phyloP scores from a whole-genome alignment of 2,329 filamentous ascomycete genomes.

The Stenocarpella maydis region DNA sequence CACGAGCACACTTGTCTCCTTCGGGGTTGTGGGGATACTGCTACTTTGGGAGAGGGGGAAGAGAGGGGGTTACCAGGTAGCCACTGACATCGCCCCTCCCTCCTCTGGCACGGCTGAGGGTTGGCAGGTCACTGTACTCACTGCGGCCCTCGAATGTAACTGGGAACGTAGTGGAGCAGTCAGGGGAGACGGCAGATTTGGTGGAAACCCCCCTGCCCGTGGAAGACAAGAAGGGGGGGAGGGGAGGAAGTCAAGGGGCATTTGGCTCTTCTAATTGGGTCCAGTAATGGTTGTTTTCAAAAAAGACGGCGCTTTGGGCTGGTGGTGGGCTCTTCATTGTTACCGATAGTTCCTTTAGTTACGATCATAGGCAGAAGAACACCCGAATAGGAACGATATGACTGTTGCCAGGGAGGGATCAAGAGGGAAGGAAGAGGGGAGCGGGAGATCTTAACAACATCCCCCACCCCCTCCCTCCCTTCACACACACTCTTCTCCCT shows the following conservation, averaged over 20 bases:
- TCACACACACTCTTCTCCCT: background rate
- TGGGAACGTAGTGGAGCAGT: background rate
- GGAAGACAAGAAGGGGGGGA: conserved; percentile 1
- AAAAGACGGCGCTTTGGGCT: background rate
- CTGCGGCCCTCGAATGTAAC: background rate
- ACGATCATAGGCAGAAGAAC: conserved; percentile 27
- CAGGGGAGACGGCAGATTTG: conserved; percentile 3
- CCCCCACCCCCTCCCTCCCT: background rate
- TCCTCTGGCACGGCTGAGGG: background rate
- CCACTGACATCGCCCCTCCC: background rate
- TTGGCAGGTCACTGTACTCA: background rate
- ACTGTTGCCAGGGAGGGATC: conserved; percentile 12
- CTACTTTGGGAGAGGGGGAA: conserved; percentile 45
- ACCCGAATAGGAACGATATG: conserved; percentile 25
- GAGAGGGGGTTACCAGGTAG: conserved; percentile 33
- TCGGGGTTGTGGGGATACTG: conserved; percentile 47
- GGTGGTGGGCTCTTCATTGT: conserved; percentile 4
- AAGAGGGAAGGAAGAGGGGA: background rate
- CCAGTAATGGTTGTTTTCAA: background rate
- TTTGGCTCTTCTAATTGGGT: background rate
- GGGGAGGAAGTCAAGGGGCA: background rate
- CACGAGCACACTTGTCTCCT: conserved; percentile 44
- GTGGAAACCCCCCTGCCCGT: background rate
- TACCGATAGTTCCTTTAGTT: conserved; percentile 18
- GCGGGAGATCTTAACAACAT: too few relatives aligned